Evolutionary conservation across 2,329 filamentous ascomycete species (phyloP), one percentile per base, ranked within the genome.

Genomic region (Ceratocystis cacaofunesta): DNA sequence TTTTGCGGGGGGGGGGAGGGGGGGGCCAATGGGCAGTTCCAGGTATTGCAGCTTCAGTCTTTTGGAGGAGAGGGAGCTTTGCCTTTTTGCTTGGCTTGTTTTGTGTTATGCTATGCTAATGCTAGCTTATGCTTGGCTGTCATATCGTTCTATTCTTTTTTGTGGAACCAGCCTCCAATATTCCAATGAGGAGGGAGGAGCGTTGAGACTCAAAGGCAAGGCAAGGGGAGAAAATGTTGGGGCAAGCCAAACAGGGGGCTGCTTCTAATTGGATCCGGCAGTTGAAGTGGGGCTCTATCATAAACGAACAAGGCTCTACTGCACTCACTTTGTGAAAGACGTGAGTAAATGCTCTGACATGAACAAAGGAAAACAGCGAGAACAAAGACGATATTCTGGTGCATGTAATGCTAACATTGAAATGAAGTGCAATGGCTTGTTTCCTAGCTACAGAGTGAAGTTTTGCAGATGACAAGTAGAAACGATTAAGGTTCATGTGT

Each of bases 231-330:
- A 61, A 61, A 61, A 61, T 61, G 58, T 61, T 61, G 58, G 41
- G 58, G 58, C 32, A 62, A 66, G 65, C 46, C 28, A 30, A 25
- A 64, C 55, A 60, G 57, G 52, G 61, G 32, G 61, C 36, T 52
- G 25, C 22, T 15, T 25, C 28, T 12, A 10, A 43, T 32, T 61
- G 32, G 58, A 22, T 43, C 30, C n/a, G 41, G 58, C 41, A 61
- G 58, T 61, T 61, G 52, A 50, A 22, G 46, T 50, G 46, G n/a
- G n/a, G 46, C 46, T 22, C 22, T 7, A 22, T 22, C 7, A 32
- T 19, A 32, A 57, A 57, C 52, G 52, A n/a, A 28, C 52, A 57
- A 57, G 52, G 22, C n/a, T 17, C 10, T 30, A 32, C 52, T 57
- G 52, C 22, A 19, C n/a, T 19, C n/a, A 22, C 48, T n/a, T 22